Conservation (phyloP, 345 rosid genomes). For the Xanthoceras sorbifolium region DNA sequence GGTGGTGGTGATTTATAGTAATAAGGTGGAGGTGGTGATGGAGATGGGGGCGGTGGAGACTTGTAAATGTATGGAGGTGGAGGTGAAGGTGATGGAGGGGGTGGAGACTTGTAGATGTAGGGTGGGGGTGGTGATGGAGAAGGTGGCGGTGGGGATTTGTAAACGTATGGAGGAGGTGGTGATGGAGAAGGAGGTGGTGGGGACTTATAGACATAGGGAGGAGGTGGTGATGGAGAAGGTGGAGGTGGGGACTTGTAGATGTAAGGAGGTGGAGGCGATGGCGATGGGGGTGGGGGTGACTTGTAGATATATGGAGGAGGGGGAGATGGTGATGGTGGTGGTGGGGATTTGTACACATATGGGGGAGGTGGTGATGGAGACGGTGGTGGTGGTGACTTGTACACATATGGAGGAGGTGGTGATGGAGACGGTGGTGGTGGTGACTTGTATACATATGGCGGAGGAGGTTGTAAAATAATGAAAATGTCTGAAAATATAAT, state of each 20-base stretch:
- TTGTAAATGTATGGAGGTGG: background rate
- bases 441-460: conserved; percentile 6
- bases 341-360: background rate
- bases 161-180: background rate
- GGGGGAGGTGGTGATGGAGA: background rate
- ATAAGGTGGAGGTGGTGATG: conserved; percentile 17
- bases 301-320: conserved; percentile 14
- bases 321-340: background rate
- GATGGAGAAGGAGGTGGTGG: conserved; percentile 18
- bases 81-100: conserved; percentile 8
- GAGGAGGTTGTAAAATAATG: too few relatives aligned
- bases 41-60: conserved; percentile 4
- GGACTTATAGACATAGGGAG: background rate
- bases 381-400: conserved; percentile 9
- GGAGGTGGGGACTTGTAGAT: background rate
- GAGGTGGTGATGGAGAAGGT: background rate
- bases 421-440: conserved; percentile 2
- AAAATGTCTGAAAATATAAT: too few relatives aligned
- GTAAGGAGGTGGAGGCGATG: background rate
- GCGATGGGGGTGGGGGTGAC: background rate
- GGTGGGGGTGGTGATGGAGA: background rate
- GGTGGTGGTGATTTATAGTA: background rate
- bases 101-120: background rate
- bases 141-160: background rate
- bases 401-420: background rate